Base-by-base conservation (phyloP, 2,329 filamentous ascomycete species). In the Pyrenophora seminiperda region DNA sequence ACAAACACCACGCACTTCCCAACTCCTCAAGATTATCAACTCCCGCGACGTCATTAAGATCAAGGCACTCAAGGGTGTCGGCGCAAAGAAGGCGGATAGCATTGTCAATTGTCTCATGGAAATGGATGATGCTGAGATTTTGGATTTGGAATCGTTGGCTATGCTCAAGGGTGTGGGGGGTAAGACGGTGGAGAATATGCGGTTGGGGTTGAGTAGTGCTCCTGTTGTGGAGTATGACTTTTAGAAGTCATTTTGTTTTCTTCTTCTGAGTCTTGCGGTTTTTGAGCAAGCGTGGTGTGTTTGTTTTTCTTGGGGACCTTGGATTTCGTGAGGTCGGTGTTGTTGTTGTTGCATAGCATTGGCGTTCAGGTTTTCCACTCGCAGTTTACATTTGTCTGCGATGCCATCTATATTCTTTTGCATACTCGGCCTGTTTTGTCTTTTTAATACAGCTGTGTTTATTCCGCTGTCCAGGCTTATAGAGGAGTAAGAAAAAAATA, bases 21-120 rank as follows among this genome's bases (percentile, higher is more conserved):
- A 82, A 51, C 74, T 91, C 2, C 78, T 91, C 2, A 77, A 82
- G 38, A 87, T 91, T 62, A 83, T 91, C 73, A 91, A 91, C 75
- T 89, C 86, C 15, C 81, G 86, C 40, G 85, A 91, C 53, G 73
- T 87, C 14, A 75, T 75, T 11, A 78, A 82, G 65, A 91, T 91
- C 71, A 82, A 81, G 62, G 75, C 82, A 3, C 77, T 91, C 1
- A 84, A 84, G 31, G 88, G 88, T 2, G 85, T 91, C 9, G 89
- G 88, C 0, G 79, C 83, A 1, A 91, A 90, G 75, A 88, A 86
- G 69, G 88, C 88, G 2, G 77, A 80, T 50, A 74, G 73, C 9
- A 81, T 81, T 30, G 78, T 80, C 1, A 76, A 76, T 31, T 76
- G 72, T 53, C 58, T 81, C 10, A 72, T 76, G 24, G 77, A 79